Conservation (phyloP, 345 rosid species). For the Arabis alpina region DNA sequence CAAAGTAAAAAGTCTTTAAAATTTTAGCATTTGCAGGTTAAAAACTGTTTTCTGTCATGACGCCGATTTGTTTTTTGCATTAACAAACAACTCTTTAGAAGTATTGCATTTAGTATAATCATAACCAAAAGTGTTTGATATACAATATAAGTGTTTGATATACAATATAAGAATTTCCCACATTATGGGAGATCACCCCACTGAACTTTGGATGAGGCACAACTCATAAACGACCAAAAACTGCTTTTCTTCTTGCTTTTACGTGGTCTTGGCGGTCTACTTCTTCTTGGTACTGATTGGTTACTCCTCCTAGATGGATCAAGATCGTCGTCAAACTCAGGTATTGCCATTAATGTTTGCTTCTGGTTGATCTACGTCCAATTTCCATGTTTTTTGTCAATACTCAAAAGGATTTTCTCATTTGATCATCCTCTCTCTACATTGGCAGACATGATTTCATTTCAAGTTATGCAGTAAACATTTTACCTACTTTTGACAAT, state of each 20-base stretch:
- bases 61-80: no score
- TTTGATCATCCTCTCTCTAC: constrained; percentile 35
- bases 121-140: neutral
- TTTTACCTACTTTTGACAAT: constrained; percentile 10
- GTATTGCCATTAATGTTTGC: constrained; percentile 32
- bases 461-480: constrained; percentile 18
- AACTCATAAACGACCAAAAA: constrained; percentile 51
- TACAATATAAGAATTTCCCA: constrained; percentile 9
- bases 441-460: constrained; percentile 23
- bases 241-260: constrained; percentile 28
- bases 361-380: constrained; percentile 52
- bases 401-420: constrained; percentile 45
- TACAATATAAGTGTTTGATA: constrained; percentile 13
- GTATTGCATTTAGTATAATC: neutral
- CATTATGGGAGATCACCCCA: constrained; percentile 27
- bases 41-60: neutral
- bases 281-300: constrained; percentile 31
- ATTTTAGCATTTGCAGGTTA: neutral
- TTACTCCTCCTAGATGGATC: neutral
- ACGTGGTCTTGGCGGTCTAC: constrained; percentile 28
- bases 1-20: constrained; percentile 6
- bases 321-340: constrained; percentile 23
- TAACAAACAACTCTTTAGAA: neutral
- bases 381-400: constrained; percentile 46
- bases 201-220: constrained; percentile 40